A percentile compares a stretch with the other conserved stretches of the same genome.
Evolutionary conservation across 768 basidiomycete genomes (phyloP).

Genomic region (Pleurotus tuber-regium): DNA sequence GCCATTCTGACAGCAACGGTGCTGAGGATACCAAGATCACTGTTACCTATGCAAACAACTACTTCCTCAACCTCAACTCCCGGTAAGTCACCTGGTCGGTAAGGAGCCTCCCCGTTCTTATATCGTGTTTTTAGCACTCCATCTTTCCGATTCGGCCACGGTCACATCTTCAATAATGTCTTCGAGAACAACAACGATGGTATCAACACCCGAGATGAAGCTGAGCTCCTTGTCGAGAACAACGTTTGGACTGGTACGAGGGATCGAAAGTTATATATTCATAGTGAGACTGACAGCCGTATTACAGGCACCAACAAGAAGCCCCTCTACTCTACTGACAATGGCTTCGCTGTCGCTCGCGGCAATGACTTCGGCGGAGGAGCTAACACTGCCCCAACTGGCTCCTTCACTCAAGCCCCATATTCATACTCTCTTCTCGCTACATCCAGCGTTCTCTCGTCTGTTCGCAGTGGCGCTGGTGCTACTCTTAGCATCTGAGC

Average conservation of each 20-base stretch:
- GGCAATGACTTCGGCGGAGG: conserved; percentile 30
- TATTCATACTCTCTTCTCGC: conserved; percentile 25
- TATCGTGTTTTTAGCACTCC: conserved; percentile 34
- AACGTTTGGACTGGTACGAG: conserved; percentile 40
- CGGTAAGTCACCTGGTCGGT: neutral
- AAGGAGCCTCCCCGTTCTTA: neutral
- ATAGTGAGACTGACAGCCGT: neutral
- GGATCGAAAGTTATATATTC: neutral
- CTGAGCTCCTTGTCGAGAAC: conserved; percentile 46
- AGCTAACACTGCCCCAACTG: conserved; percentile 27
- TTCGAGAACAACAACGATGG: conserved; percentile 43
- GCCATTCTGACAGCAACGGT: conserved; percentile 43
- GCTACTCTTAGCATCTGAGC: conserved; percentile 18
- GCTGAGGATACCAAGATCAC: conserved; percentile 35
- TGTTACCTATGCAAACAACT: conserved; percentile 43
- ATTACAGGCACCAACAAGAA: conserved; percentile 27
- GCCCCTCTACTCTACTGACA: conserved; percentile 42
- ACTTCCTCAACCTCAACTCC: conserved; percentile 37
- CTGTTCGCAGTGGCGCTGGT: conserved; percentile 25
- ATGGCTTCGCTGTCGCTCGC: conserved; percentile 37
- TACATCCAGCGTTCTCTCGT: conserved; percentile 18
- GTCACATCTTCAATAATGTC: conserved; percentile 45
- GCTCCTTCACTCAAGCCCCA: conserved; percentile 26
- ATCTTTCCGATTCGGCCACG: conserved; percentile 46
- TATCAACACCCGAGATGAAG: conserved; percentile 42